A percentile compares a stretch with the other conserved stretches of the same genome.
Conservation (phyloP, 2,329 filamentous ascomycete genomes). For the Malbranchea cinnamomea region DNA sequence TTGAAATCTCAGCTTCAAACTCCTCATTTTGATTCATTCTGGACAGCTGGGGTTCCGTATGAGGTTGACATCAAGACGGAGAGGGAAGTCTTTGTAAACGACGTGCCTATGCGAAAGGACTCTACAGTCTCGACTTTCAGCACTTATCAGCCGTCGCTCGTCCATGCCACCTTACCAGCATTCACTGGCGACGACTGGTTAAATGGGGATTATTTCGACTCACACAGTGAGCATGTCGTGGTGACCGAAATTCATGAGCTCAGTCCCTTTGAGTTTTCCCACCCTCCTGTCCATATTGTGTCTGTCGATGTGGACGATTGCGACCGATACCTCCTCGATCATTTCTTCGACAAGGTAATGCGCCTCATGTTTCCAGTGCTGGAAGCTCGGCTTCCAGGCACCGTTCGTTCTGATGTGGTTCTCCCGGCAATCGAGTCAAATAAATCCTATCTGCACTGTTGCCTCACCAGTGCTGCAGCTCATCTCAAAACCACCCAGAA, state of each 20-base stretch:
- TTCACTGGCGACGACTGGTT: conserved; percentile 55
- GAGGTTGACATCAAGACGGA: conserved; percentile 95
- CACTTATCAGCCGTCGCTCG: conserved; percentile 68
- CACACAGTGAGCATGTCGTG: no score
- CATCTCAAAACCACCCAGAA: conserved; percentile 67
- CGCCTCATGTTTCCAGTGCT: conserved; percentile 84
- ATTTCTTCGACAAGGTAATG: conserved; percentile 79
- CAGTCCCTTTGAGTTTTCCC: conserved; percentile 71
- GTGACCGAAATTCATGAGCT: conserved; percentile 53
- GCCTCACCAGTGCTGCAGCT: conserved; percentile 80
- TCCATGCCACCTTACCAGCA: conserved; percentile 50
- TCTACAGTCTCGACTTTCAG: conserved; percentile 86
- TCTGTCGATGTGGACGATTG: conserved; percentile 67
- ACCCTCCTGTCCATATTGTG: conserved; percentile 34
- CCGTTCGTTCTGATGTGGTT: conserved; percentile 65
- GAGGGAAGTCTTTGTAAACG: conserved; percentile 82
- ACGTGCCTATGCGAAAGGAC: conserved; percentile 70
- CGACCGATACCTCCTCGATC: conserved; percentile 73
- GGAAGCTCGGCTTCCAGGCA: conserved; percentile 76
- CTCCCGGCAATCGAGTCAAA: conserved; percentile 80
- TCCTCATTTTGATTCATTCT: conserved; percentile 46
- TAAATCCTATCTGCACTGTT: conserved; percentile 89
- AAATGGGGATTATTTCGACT: conserved; percentile 55
- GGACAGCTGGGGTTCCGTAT: conserved; percentile 53
- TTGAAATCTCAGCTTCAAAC: conserved; percentile 29